Base-by-base conservation (phyloP, 2,329 filamentous ascomycete genomes). In the Claviceps pazoutovae region DNA sequence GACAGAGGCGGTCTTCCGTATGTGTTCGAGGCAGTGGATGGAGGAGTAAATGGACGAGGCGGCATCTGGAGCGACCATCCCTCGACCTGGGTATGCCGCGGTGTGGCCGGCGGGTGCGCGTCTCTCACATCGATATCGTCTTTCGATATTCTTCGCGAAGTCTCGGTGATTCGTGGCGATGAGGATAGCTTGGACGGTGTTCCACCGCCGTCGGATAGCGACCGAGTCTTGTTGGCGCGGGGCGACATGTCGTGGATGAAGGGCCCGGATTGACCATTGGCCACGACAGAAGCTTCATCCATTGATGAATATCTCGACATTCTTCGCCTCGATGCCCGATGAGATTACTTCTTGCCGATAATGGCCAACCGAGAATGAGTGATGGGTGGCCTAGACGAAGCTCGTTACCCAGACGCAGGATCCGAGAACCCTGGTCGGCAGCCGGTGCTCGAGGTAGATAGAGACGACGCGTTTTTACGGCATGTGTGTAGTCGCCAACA, bases 1-100 rank as follows among this genome's bases (percentile, higher is more conserved):
- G 88, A 95, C 54, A 91, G 75, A 59, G 89, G 88, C 26, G 82
- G 72, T 61, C 78, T 83, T 49, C 65, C 64, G 52, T 66, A 65
- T n/a, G 63, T 57, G 55, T 64, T 68, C 44, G 65, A 62, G 47
- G 61, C 58, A 3, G 65, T 58, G 4, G 65, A 59, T 30, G 69
- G 67, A 52, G 66, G 66, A 38, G 68, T 69, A 43, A 61, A 65
- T 43, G 67, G 62, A 48, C 65, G 63, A 52, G 60, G 56, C 19
- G 64, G 64, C 56, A 68, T 60, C 43, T 66, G 64, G 51, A 64
- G 59, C 60, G 62, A 68, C 63, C 93, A 73, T 41, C 81, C 82
- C 52, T 80, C 78, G 38, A 84, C 77, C 44, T 79, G 78, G 49
- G 82, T 75, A 56, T 85, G 78, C 54, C 81, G 77, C n/a, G 88